Conservation (phyloP, 164 flowering plant genomes). For the Magnolia officinalis region DNA sequence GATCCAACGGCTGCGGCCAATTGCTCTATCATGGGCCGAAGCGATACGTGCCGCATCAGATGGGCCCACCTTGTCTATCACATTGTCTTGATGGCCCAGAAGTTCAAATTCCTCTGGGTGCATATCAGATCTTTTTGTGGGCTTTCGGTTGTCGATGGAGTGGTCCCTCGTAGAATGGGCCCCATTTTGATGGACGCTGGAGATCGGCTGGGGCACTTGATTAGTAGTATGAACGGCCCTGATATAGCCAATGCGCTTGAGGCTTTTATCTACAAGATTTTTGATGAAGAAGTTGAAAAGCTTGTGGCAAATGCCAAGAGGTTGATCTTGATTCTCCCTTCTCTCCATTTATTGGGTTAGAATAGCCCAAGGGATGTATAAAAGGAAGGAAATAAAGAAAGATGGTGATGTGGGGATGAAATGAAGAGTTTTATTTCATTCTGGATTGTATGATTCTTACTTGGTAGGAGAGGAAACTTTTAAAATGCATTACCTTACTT, state of each 20-base stretch:
- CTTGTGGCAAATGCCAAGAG: background rate
- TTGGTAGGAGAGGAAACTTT: background rate
- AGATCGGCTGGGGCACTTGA: too few species aligned
- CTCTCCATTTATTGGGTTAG: background rate
- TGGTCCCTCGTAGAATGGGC: background rate
- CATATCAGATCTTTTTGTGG: background rate
- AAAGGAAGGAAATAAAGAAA: background rate
- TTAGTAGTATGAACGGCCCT: too few species aligned
- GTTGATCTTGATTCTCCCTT: background rate
- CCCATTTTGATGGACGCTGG: too few species aligned
- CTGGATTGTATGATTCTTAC: background rate
- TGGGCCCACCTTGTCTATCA: too few species aligned
- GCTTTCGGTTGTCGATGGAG: background rate
- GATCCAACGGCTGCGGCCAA: background rate
- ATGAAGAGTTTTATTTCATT: too few species aligned
- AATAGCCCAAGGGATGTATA: too few species aligned
- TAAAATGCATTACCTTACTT: background rate
- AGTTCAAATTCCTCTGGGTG: background rate
- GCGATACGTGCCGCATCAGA: background rate
- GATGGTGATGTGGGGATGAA: background rate
- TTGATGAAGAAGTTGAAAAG: slow-evolving; percentile 7
- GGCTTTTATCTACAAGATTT: background rate
- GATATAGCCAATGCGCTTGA: background rate
- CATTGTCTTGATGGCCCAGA: background rate
- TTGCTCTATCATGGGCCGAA: background rate